Percentiles rank a stretch among this genome's conserved stretches.
Conservation (phyloP, 495 filamentous ascomycete genomes). For the Mytilinidion resinicola region DNA sequence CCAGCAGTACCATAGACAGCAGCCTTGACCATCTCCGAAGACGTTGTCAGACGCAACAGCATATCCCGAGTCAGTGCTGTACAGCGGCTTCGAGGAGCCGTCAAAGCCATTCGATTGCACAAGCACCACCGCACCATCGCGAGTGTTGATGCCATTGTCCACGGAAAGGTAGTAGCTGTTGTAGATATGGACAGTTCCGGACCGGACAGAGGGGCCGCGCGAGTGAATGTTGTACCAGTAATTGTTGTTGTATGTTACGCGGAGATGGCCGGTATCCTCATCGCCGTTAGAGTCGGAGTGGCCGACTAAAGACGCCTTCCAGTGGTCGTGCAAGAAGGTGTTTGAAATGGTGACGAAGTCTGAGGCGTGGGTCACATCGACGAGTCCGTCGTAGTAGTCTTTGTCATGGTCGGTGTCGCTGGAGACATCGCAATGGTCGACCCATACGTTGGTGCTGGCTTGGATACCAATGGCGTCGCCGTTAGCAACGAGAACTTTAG, state of each 20-base stretch:
- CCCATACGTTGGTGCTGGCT: slow-evolving; percentile 55
- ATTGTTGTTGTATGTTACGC: slow-evolving; percentile 58
- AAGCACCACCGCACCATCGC: slow-evolving; percentile 57
- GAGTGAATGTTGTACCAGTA: slow-evolving; percentile 57
- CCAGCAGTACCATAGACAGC: slow-evolving; percentile 48
- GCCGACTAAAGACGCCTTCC: slow-evolving; percentile 57
- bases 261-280: slow-evolving; percentile 50
- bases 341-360: slow-evolving; percentile 51
- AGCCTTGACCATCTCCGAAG: slow-evolving; percentile 44
- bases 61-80: slow-evolving; percentile 50
- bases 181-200: slow-evolving; percentile 54
- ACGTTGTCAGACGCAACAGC: slow-evolving; percentile 50
- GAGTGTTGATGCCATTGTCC: slow-evolving; percentile 57
- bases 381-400: slow-evolving; percentile 63
- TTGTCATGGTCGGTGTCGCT: slow-evolving; percentile 39
- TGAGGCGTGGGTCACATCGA: slow-evolving; percentile 53
- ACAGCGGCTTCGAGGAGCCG: slow-evolving; percentile 44
- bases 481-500: slow-evolving; percentile 46
- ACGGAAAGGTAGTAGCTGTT: slow-evolving; percentile 45
- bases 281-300: slow-evolving; percentile 50
- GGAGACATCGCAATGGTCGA: slow-evolving; percentile 63
- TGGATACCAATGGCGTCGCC: slow-evolving; percentile 57
- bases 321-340: slow-evolving; percentile 55
- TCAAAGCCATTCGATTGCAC: slow-evolving; percentile 56
- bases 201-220: slow-evolving; percentile 54